Base-by-base conservation (phyloP, 495 filamentous ascomycete genomes). In the Niebla homalea region DNA sequence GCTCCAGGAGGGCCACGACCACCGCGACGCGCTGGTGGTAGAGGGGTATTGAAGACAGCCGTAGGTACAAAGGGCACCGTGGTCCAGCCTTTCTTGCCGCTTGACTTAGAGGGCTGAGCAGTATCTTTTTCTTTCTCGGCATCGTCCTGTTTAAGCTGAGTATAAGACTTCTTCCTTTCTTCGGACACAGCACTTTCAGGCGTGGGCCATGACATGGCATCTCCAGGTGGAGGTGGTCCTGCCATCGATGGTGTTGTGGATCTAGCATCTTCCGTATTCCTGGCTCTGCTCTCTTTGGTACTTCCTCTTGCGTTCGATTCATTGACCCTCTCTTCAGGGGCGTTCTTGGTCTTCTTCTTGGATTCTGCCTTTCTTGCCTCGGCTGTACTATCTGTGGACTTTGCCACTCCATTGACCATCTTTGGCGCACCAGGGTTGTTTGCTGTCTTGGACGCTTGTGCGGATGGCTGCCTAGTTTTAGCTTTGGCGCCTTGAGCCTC, bases 121-220 rank as follows among this genome's bases (percentile, higher is more conserved):
- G 77, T 76, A 14, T 85, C 77, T 52, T 81, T 83, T 36, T 48
- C 45, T 20, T 36, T 48, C 21, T 48, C 45, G n/a, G 25, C 26
- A 18, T 82, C 78, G 5, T 77, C 66, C 59, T 82, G 89, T 26
- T 87, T 84, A 3, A 62, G 61, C 60, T 80, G 73, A 38, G 77
- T 76, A 26, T 83, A 78, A 6, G 67, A 51, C 59, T 86, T 85
- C 57, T 79, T 85, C 68, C 82, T 82, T 52, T 84, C 82, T 52
- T 83, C 79, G 36, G 80, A 79, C 29, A 84, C 73, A 3, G 84
- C 86, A 40, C 75, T 81, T 49, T 94, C 83, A 1, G 88, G 89
- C 8, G 92, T 94, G 18, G 92, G 92, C 92, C 92, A 98, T 25
- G 79, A 80, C 25, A 76, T 70, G 36, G 83, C 72, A 65, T 94